Percentiles rank a stretch among this genome's conserved stretches.
These are phyloP conservation scores for Eucalyptus coolabah DNA, from an alignment of 345 rosid genomes.

Conservation along the genomic window DNA sequence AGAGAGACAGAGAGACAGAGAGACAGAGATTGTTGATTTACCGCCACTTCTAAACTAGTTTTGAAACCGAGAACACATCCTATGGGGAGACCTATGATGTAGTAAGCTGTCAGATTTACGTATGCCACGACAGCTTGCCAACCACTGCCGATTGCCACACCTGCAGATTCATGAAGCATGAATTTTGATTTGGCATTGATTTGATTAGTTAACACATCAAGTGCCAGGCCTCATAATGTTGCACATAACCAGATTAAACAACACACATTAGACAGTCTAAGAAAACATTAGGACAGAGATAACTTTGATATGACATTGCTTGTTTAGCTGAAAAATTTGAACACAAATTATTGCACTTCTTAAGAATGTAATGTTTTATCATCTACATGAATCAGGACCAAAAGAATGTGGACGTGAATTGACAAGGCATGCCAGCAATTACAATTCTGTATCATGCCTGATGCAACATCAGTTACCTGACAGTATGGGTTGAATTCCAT, in stretches of 20 bases:
- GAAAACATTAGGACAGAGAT: background rate
- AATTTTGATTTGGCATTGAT: background rate
- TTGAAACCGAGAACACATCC: constrained; percentile 87
- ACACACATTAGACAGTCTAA: background rate
- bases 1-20: background rate
- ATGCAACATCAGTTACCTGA: constrained; percentile 28
- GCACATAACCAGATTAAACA: background rate
- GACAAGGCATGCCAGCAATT: background rate
- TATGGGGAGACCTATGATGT: constrained; percentile 80
- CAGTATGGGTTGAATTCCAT: constrained; percentile 91
- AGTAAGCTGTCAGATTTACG: constrained; percentile 61
- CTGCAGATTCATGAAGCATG: constrained; percentile 3
- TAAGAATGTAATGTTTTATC: background rate
- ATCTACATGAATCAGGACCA: background rate
- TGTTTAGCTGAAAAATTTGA: background rate
- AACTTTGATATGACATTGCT: background rate
- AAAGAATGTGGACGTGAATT: background rate
- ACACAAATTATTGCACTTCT: background rate
- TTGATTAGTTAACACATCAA: background rate
- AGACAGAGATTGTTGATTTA: constrained; percentile 5
- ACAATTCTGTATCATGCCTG: background rate
- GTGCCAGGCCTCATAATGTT: background rate
- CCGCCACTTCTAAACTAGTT: constrained; percentile 66
- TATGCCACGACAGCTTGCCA: constrained; percentile 93
- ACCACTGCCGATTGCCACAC: constrained; percentile 94